Base-by-base conservation (phyloP, 2,329 filamentous ascomycete species). In the Xylaria sp. region DNA sequence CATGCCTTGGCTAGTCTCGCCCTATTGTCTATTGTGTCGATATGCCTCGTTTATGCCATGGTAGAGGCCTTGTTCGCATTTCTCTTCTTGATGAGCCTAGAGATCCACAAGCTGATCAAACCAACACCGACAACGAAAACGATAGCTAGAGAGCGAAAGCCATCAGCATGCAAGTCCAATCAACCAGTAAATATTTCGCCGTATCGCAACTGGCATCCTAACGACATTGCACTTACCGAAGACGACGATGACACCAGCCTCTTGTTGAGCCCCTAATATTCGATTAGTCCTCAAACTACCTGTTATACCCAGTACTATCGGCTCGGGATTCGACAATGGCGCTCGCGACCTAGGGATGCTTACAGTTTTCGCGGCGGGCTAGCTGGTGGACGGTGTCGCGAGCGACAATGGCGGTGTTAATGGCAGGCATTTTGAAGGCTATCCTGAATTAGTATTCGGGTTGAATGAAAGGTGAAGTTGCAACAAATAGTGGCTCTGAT, bases 221-320 rank as follows among this genome's bases (percentile, higher is more conserved):
- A 54, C 9, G 17, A 32, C 12, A 17, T 8, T 24, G 21, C 7
- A 71, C 70, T 69, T 64, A 72, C 75, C 74, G 69, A 79, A 79
- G 51, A 79, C 77, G 45, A 78, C 77, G 54, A 78, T 65, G 68
- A 78, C 77, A 75, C 77, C 77, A 57, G 77, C 74, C 69, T 79
- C 77, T 67, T 77, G 67, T 68, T 74, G 68, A 56, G 74, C 74
- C 73, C 71, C 75, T 76, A 27, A 42, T 27, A 63, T 32, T 24
- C 21, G 45, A 61, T 76, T 70, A 75, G 74, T 57, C 62, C 24
- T 27, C n/a, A 24, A 24, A 39, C 24, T 30, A 21, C 8, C 36
- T 27, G 14, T 14, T 53, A 17, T 30, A n/a, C 11, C 62, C 6
- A 69, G 30, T 34, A 45, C 24, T n/a, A 60, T 27, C 45, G 50